phyloP scores from a whole-genome alignment of 108 stramenopile genomes.

The Aurantiochytrium sp. region DNA sequence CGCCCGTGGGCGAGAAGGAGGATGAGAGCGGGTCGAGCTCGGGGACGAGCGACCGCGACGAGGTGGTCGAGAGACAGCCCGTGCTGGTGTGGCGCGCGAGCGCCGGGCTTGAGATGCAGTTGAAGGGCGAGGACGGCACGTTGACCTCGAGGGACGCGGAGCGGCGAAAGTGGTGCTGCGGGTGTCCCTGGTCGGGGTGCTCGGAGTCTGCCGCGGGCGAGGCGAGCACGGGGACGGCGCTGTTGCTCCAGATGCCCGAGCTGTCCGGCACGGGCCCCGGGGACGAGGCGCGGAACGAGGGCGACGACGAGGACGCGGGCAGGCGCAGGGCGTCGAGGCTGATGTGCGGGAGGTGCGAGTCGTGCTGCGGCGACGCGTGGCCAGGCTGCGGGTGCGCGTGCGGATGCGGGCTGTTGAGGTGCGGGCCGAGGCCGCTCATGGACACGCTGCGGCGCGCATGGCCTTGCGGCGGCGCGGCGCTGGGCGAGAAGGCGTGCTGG shows the following conservation, averaged over 20 bases:
- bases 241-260: conserved; percentile 25
- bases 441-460: neutral
- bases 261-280: conserved; percentile 9
- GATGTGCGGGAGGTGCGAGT: neutral
- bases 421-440: neutral
- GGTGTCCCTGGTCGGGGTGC: neutral
- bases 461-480: neutral
- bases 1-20: neutral
- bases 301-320: neutral
- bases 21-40: neutral
- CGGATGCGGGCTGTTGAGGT: neutral
- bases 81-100: neutral
- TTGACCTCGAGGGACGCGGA: neutral
- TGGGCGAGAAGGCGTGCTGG: neutral
- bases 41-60: neutral
- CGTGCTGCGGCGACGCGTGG: neutral
- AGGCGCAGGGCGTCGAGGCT: neutral
- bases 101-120: neutral
- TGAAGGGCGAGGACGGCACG: neutral
- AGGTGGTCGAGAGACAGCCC: neutral
- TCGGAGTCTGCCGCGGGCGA: neutral
- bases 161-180: neutral
- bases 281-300: conserved; percentile 7
- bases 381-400: neutral
- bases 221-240: neutral